Evolutionary conservation across 352 stramenopile genomes (phyloP), one percentile per base, ranked within the genome.

Genomic region (Phytophthora lateralis): DNA sequence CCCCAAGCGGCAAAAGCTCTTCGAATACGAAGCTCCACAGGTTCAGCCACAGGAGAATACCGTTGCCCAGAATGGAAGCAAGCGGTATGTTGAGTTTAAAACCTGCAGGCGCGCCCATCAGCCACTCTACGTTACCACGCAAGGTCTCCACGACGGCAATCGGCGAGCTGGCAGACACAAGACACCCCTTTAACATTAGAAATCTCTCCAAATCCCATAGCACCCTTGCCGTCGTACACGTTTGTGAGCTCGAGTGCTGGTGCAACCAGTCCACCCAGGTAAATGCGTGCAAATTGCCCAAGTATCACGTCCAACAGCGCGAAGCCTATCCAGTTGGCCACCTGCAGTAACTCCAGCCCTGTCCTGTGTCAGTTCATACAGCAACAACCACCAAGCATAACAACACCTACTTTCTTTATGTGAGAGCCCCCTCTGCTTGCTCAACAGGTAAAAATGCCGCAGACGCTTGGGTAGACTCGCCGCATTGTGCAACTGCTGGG

Each of bases 61-160:
- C 79, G 37, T 90, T 91, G 49, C 88, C 89, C 32, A 98, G 73
- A 43, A 93, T 94, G 12, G 87, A 81, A 2, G 94, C 95, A 7
- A 98, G 66, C 0, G 90, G 78, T 5, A 89, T 77, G 61, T 98
- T 98, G 6, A 98, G 64, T 71, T 93, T 93, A 56, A 93, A 93
- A 4, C 85, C 85, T 35, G 85, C 85, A 21, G 85, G 85, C 0
- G 82, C 80, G 7, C 71, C 85, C 80, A 91, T 91, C 3, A 93
- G 68, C 85, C 85, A 93, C 27, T 77, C 63, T 6, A 93, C 78
- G n/a, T 90, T 78, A 3, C 60, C 58, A 17, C 80, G 80, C 14
- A 93, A 63, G 6, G 69, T 52, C 2, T 76, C 50, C 17, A 90
- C 66, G 45, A 89, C 71, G 26, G 44, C 37, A 42, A 10, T 51